Evolutionary conservation across 345 rosid genomes (phyloP).

Genomic region (Erysimum cheiranthoides): DNA sequence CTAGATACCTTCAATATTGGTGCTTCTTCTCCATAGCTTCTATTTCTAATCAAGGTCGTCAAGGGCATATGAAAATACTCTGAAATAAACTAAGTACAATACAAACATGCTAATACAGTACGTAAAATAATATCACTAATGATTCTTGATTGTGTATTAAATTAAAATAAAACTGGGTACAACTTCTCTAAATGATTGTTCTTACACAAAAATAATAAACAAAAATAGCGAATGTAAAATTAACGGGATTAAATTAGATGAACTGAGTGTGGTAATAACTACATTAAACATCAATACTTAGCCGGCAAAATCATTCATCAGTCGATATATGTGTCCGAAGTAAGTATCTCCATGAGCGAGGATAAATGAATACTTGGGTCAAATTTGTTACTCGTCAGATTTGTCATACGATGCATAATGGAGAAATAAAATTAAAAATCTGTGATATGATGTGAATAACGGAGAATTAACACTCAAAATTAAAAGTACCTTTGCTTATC

Average conservation of each 20-base stretch:
- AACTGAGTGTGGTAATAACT: too few species aligned
- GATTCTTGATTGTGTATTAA: neutral
- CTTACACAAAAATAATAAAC: neutral
- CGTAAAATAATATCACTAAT: neutral
- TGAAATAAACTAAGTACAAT: neutral
- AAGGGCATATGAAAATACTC: neutral
- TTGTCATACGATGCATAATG: too few species aligned
- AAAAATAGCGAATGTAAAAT: too few species aligned
- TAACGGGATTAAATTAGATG: too few species aligned
- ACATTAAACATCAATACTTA: too few species aligned
- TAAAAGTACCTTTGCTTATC: slow-evolving; percentile 19
- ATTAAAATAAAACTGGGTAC: neutral
- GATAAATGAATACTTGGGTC: too few species aligned
- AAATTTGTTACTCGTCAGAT: too few species aligned
- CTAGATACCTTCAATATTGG: neutral
- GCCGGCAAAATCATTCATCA: too few species aligned
- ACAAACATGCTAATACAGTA: too few species aligned
- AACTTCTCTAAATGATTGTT: neutral
- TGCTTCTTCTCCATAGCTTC: neutral
- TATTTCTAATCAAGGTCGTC: neutral
- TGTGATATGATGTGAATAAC: neutral
- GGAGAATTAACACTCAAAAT: neutral
- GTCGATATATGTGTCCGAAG: too few species aligned
- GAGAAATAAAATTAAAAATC: too few species aligned
- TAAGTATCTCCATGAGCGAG: too few species aligned